Evolutionary conservation across 2,329 filamentous ascomycete genomes (phyloP).

Genomic region (Stachybotrys chartarum): DNA sequence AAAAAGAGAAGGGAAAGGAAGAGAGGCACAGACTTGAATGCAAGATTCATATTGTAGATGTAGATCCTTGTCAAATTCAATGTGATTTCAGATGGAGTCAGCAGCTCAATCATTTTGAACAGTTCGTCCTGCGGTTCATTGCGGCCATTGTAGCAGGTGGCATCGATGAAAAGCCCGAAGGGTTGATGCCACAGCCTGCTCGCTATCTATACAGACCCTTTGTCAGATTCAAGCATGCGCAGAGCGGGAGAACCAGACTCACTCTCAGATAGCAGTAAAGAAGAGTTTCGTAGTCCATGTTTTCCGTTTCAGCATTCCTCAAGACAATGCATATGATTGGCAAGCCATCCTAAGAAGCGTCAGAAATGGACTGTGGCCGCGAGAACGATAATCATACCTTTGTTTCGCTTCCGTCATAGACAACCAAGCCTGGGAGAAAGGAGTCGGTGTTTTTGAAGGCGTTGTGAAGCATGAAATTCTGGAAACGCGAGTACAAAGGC

Average conservation of each 20-base stretch:
- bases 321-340: constrained; percentile 64
- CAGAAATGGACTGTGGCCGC: constrained; percentile 1
- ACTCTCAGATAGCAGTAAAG: constrained; percentile 64
- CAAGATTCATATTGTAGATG: constrained; percentile 68
- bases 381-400: constrained; percentile 34
- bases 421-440: constrained; percentile 54
- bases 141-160: constrained; percentile 62
- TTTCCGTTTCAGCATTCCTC: constrained; percentile 58
- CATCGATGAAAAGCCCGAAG: constrained; percentile 61
- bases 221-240: neutral
- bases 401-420: constrained; percentile 66
- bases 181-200: constrained; percentile 64
- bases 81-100: constrained; percentile 55
- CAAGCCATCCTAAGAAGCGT: constrained; percentile 48
- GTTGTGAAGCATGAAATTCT: constrained; percentile 66
- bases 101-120: constrained; percentile 54
- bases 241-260: constrained; percentile 6
- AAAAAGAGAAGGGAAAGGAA: neutral
- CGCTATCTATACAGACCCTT: constrained; percentile 42
- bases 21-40: constrained; percentile 43
- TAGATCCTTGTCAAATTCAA: constrained; percentile 55
- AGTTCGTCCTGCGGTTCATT: constrained; percentile 60
- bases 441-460: constrained; percentile 59
- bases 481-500: constrained; percentile 59
- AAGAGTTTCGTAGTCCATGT: constrained; percentile 58